Percentiles rank a stretch among this genome's conserved stretches.
Evolutionary conservation across 148 eudicot genomes (phyloP).

Genomic region (Rhododendron williamsianum): DNA sequence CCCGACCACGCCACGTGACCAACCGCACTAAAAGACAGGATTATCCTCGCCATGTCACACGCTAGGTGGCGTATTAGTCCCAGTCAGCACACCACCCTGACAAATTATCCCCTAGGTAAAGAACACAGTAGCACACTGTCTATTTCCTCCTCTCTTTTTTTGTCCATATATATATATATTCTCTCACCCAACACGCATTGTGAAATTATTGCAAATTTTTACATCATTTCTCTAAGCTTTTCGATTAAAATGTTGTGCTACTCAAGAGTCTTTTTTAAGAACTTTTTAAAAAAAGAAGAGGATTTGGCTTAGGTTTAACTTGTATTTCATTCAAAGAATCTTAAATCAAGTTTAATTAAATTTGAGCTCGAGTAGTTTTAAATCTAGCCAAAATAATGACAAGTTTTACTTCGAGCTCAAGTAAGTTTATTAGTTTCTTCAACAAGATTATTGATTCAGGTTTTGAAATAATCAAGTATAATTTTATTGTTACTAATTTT

Average conservation of each 20-base stretch:
- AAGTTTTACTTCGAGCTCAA: neutral
- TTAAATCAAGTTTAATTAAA: too few species aligned
- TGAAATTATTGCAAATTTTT: neutral
- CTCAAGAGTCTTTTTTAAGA: neutral
- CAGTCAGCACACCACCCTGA: neutral
- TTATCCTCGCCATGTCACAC: conserved; percentile 23
- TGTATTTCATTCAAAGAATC: neutral
- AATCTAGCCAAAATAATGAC: too few species aligned
- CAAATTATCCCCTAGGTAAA: neutral
- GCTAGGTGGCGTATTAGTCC: conserved; percentile 17
- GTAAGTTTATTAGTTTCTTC: neutral
- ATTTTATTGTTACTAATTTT: too few species aligned
- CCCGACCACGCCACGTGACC: conserved; percentile 7
- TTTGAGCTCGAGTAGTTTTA: too few species aligned
- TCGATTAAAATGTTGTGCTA: neutral
- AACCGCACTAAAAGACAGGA: neutral
- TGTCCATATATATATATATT: too few species aligned
- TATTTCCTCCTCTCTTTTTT: neutral
- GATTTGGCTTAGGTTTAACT: neutral
- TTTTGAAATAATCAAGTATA: neutral
- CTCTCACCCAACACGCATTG: neutral
- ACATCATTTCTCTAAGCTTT: neutral
- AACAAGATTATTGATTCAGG: neutral
- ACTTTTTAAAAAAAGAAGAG: too few species aligned
- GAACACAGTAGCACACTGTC: neutral